A percentile compares a stretch with the other conserved stretches of the same genome.
These are phyloP conservation scores for Tetradesmus lagerheimii DNA, from an alignment of 139 green algal species.

Conservation along the genomic window DNA sequence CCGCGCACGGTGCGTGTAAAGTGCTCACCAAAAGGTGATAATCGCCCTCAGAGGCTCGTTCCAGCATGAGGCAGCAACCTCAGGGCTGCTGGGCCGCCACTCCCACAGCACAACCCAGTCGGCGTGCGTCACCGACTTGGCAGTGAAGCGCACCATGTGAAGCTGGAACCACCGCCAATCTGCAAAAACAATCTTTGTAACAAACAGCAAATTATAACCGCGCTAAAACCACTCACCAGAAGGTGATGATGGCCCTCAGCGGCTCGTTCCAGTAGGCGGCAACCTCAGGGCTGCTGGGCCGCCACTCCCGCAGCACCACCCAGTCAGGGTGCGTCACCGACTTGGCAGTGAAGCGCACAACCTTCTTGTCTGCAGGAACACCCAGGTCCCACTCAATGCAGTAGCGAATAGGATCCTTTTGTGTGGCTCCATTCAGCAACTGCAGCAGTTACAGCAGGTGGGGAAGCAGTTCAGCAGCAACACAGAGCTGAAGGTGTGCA, in stretches of 20 bases:
- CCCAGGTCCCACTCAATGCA: constrained; percentile 42
- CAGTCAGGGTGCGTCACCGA: background rate
- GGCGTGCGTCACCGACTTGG: background rate
- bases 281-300: constrained; percentile 28
- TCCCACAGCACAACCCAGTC: constrained; percentile 17
- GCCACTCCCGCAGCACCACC: constrained; percentile 37
- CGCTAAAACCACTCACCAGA: constrained; percentile 18
- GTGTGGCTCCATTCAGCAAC: constrained; percentile 34
- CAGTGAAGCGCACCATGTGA: constrained; percentile 33
- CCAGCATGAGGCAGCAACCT: too few species aligned
- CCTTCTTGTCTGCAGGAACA: background rate
- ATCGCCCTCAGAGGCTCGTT: too few species aligned
- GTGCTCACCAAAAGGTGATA: too few species aligned
- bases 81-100: constrained; percentile 31
- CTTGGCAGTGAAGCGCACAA: constrained; percentile 32
- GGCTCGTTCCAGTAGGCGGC: constrained; percentile 36
- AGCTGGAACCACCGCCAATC: too few species aligned
- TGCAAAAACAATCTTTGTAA: too few species aligned
- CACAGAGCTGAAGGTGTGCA: too few species aligned
- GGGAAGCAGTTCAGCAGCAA: background rate
- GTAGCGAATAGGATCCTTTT: constrained; percentile 32
- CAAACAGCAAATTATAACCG: too few species aligned
- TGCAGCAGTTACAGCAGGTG: background rate
- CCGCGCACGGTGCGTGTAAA: too few species aligned
- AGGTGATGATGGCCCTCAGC: constrained; percentile 27